These are phyloP conservation scores for Aspergillus sp. DNA, from an alignment of 2,329 filamentous ascomycete genomes.

Conservation along the genomic window DNA sequence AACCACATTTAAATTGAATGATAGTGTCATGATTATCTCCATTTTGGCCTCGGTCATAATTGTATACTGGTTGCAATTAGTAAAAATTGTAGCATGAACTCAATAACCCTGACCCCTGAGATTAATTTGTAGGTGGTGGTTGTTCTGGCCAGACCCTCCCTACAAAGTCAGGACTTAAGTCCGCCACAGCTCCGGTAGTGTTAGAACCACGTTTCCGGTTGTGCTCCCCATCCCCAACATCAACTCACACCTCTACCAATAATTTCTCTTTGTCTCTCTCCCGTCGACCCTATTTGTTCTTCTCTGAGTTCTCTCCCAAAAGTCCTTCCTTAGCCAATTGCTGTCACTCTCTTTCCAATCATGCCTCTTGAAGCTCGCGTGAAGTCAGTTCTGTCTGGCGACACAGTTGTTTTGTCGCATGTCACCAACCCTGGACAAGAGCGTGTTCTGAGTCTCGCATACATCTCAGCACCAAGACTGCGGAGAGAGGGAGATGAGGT, in stretches of 20 bases:
- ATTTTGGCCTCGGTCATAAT: neutral
- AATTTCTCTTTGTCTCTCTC: conserved; percentile 12
- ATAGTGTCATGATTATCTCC: neutral
- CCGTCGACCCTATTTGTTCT: neutral
- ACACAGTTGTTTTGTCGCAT: conserved; percentile 82
- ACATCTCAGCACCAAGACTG: conserved; percentile 83
- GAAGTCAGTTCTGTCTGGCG: conserved; percentile 91
- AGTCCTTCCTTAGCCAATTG: conserved; percentile 5
- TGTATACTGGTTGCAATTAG: neutral
- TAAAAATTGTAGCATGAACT: neutral
- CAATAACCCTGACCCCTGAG: neutral
- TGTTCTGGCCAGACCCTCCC: conserved; percentile 12
- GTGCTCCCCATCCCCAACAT: conserved; percentile 13
- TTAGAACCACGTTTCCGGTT: conserved; percentile 34
- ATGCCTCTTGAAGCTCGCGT: conserved; percentile 65
- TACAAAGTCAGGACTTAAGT: conserved; percentile 29
- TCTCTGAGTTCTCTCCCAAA: conserved; percentile 8
- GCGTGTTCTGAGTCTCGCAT: conserved; percentile 85
- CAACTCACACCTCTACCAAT: conserved; percentile 6
- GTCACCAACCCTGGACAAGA: conserved; percentile 79
- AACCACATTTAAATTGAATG: conserved; percentile 10
- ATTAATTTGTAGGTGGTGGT: neutral
- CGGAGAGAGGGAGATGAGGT: conserved; percentile 86
- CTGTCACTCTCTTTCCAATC: conserved; percentile 18
- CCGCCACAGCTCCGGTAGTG: conserved; percentile 23